Conservation (phyloP, 2,329 filamentous ascomycete genomes). For the Diaporthe velutina region DNA sequence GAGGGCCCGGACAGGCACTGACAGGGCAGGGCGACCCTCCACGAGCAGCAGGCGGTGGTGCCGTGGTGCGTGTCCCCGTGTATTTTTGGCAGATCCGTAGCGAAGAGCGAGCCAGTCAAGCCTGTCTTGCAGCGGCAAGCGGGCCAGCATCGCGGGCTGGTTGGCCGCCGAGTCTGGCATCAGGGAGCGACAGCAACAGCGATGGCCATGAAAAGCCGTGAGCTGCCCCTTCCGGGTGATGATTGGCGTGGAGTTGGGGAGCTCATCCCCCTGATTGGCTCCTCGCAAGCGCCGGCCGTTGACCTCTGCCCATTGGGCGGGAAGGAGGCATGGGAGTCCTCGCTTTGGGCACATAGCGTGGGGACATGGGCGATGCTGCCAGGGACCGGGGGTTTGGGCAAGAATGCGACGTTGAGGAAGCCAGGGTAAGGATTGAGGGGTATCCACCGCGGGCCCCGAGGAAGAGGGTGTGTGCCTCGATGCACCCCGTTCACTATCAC, state of each 20-base stretch:
- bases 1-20: slow-evolving; percentile 24
- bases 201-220: slow-evolving; percentile 30
- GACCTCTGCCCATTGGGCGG: slow-evolving; percentile 34
- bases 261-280: slow-evolving; percentile 31
- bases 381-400: slow-evolving; percentile 27
- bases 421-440: slow-evolving; percentile 32
- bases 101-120: slow-evolving; percentile 31
- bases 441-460: slow-evolving; percentile 36
- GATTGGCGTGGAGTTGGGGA: slow-evolving; percentile 36
- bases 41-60: slow-evolving; percentile 30
- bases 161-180: slow-evolving; percentile 45
- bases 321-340: slow-evolving; percentile 34
- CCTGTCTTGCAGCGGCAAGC: slow-evolving; percentile 44
- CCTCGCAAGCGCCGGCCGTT: slow-evolving; percentile 37
- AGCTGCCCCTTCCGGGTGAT: slow-evolving; percentile 33
- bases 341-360: slow-evolving; percentile 30
- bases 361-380: slow-evolving; percentile 28
- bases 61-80: slow-evolving; percentile 38
- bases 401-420: slow-evolving; percentile 35
- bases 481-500: slow-evolving; percentile 40
- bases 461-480: slow-evolving; percentile 38
- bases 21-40: slow-evolving; percentile 37
- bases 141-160: slow-evolving; percentile 47
- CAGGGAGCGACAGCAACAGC: slow-evolving; percentile 32
- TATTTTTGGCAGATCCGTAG: slow-evolving; percentile 47